phyloP scores from a whole-genome alignment of 352 stramenopile genomes.

The Globisporangium cystogenes region DNA sequence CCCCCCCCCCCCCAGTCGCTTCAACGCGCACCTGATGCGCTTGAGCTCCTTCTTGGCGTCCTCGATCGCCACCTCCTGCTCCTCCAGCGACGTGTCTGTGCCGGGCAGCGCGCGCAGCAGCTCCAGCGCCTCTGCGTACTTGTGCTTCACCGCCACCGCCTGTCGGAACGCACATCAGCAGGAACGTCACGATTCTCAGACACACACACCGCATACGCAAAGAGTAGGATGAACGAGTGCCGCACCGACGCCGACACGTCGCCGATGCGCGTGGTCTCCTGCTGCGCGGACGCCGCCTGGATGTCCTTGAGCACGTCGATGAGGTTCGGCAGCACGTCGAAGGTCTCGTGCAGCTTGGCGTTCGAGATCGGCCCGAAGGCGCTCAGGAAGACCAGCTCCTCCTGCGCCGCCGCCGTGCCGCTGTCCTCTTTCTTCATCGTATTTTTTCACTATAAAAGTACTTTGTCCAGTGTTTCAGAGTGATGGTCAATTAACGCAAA shows the following conservation, averaged over 20 bases:
- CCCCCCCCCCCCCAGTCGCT: no score
- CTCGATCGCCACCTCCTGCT: conserved; percentile 68
- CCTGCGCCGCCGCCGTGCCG: conserved; percentile 14
- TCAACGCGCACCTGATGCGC: conserved; percentile 72
- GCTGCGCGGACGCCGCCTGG: conserved; percentile 56
- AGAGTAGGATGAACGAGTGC: neutral
- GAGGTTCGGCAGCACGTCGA: conserved; percentile 74
- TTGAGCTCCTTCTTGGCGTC: conserved; percentile 68
- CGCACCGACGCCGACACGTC: conserved; percentile 76
- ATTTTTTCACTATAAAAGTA: no score
- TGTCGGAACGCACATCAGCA: conserved; percentile 18
- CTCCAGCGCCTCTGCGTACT: conserved; percentile 64
- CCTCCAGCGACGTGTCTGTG: conserved; percentile 70
- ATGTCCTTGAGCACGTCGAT: conserved; percentile 87
- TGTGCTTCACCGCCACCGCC: conserved; percentile 71
- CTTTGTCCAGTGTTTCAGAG: no score
- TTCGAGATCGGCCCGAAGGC: conserved; percentile 50
- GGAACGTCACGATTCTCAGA: no score
- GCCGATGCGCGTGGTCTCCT: conserved; percentile 74
- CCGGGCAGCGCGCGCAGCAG: conserved; percentile 65
- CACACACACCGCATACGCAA: neutral
- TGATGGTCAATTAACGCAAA: no score
- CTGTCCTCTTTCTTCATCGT: conserved; percentile 14
- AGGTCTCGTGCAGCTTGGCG: conserved; percentile 70
- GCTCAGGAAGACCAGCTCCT: conserved; percentile 30